These are phyloP conservation scores for Lepiota venenata DNA, from an alignment of 768 basidiomycete genomes.

Conservation along the genomic window DNA sequence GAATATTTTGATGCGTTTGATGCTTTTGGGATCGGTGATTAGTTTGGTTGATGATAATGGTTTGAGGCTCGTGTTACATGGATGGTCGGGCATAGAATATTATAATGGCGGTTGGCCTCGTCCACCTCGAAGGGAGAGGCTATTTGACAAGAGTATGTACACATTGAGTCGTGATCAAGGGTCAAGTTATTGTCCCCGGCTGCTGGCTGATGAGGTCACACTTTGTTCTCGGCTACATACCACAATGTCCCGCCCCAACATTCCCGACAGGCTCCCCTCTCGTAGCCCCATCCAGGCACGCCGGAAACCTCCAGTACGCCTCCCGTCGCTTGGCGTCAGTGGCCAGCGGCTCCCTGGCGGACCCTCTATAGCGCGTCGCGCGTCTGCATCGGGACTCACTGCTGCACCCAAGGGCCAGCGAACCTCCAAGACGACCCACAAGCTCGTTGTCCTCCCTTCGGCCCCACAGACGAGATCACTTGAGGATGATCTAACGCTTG, in stretches of 20 bases:
- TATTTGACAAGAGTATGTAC: too few relatives aligned
- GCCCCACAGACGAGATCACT: slow-evolving; percentile 85
- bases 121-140: too few relatives aligned
- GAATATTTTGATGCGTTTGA: too few relatives aligned
- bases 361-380: not conserved
- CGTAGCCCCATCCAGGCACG: not conserved
- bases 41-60: too few relatives aligned
- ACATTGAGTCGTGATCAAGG: too few relatives aligned
- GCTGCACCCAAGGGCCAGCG: slow-evolving; percentile 55
- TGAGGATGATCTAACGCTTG: slow-evolving; percentile 7
- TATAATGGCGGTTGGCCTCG: too few relatives aligned
- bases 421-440: slow-evolving; percentile 88
- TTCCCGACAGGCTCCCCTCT: not conserved
- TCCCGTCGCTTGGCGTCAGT: slow-evolving; percentile 1
- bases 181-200: too few relatives aligned
- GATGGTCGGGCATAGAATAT: too few relatives aligned
- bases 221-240: not conserved
- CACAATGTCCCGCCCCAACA: not conserved
- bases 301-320: slow-evolving; percentile 7
- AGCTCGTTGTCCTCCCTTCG: slow-evolving; percentile 86
- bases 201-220: slow-evolving; percentile 1
- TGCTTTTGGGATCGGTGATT: too few relatives aligned
- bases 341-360: slow-evolving; percentile 2
- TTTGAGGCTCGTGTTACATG: too few relatives aligned
- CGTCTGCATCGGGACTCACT: slow-evolving; percentile 7